phyloP scores from a whole-genome alignment of 495 filamentous ascomycete species.

The Aspergillus baeticus region DNA sequence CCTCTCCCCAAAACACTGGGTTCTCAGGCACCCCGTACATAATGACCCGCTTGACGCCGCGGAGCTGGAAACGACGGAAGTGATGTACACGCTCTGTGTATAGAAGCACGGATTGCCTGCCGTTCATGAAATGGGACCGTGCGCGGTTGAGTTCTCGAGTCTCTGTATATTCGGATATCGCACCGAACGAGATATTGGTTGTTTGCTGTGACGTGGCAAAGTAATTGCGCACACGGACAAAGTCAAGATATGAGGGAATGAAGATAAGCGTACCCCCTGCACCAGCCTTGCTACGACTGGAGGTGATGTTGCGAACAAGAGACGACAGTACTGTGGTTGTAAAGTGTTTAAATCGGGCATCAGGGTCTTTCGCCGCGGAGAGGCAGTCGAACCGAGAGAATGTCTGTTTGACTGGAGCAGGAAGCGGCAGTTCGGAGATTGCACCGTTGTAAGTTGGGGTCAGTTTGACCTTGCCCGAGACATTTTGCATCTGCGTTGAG shows the following conservation, averaged over 20 bases:
- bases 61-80: slow-evolving; percentile 78
- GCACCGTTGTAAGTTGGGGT: slow-evolving; percentile 64
- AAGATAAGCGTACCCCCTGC: slow-evolving; percentile 71
- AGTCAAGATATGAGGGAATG: slow-evolving; percentile 90
- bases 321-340: slow-evolving; percentile 72
- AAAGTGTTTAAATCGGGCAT: slow-evolving; percentile 91
- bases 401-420: slow-evolving; percentile 73
- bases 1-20: slow-evolving; percentile 81
- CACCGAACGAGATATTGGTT: slow-evolving; percentile 72
- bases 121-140: slow-evolving; percentile 80
- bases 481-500: slow-evolving; percentile 73
- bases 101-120: slow-evolving; percentile 76
- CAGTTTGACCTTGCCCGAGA: slow-evolving; percentile 71
- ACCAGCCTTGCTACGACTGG: slow-evolving; percentile 35
- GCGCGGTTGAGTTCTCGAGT: slow-evolving; percentile 75
- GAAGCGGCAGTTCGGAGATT: slow-evolving; percentile 62
- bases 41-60: slow-evolving; percentile 75
- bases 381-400: slow-evolving; percentile 84
- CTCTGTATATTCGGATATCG: slow-evolving; percentile 83
- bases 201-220: slow-evolving; percentile 72
- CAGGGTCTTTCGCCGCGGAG: slow-evolving; percentile 69
- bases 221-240: slow-evolving; percentile 88
- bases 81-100: slow-evolving; percentile 95
- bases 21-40: slow-evolving; percentile 92
- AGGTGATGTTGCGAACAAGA: slow-evolving; percentile 57